Evolutionary conservation across 2,329 filamentous ascomycete genomes (phyloP).

Genomic region (Aspergillus sp.): DNA sequence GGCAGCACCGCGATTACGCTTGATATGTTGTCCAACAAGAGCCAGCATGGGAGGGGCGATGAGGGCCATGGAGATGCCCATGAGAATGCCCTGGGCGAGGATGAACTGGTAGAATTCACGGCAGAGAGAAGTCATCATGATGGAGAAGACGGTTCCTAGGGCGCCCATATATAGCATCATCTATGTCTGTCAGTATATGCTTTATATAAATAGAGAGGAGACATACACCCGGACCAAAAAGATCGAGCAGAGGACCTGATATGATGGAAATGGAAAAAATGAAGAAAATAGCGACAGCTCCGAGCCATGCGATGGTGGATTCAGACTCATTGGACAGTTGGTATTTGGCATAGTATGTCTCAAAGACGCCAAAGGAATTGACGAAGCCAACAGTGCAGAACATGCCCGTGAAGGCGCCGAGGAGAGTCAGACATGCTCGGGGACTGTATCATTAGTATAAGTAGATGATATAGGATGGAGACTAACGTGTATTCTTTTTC

Average conservation of each 20-base stretch:
- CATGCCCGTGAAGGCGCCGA: constrained; percentile 23
- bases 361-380: constrained; percentile 33
- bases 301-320: constrained; percentile 32
- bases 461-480: neutral
- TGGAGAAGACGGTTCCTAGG: constrained; percentile 20
- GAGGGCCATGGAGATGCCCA: constrained; percentile 26
- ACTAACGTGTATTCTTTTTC: constrained; percentile 21
- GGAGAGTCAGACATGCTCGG: constrained; percentile 21
- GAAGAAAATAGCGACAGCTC: constrained; percentile 26
- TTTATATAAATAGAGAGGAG: neutral
- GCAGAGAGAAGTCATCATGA: constrained; percentile 37
- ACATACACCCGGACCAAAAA: constrained; percentile 25
- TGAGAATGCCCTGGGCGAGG: constrained; percentile 32
- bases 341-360: constrained; percentile 25
- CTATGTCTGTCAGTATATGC: constrained; percentile 9
- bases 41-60: constrained; percentile 25
- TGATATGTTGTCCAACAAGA: constrained; percentile 25
- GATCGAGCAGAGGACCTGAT: constrained; percentile 26
- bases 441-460: constrained; percentile 9
- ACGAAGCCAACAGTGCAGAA: constrained; percentile 37
- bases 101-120: constrained; percentile 34
- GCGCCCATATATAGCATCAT: constrained; percentile 23
- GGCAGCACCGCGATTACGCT: constrained; percentile 22
- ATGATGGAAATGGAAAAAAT: constrained; percentile 24
- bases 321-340: constrained; percentile 20